Evolutionary conservation across 2,329 filamentous ascomycete genomes (phyloP), one percentile per base, ranked within the genome.

Genomic region (Sclerotinia subarctica): DNA sequence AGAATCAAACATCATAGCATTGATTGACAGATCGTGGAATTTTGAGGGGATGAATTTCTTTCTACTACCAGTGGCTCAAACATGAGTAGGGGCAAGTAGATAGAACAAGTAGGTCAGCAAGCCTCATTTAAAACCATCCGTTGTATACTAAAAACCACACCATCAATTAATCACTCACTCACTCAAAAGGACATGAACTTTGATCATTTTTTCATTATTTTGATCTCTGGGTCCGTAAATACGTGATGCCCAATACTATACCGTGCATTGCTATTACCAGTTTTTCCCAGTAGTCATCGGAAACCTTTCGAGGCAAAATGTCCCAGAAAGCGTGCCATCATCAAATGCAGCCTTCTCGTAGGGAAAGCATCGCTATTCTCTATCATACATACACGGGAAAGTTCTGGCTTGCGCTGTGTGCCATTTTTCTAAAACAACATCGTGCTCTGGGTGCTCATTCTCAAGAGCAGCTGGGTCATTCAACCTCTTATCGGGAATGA

Each of bases 191-290:
- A 57, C 21, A 38, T 29, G 19, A 52, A 24, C 29, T 35, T 51
- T 59, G 53, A 58, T 59, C 32, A 26, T 66, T 66, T 62, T 49
- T 59, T 59, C 32, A 59, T 66, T 60, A 51, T 60, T 49, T 59
- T 59, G 53, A n/a, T 42, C 7, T 10, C 13, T 66, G 64, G 64
- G 64, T 60, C 64, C 44, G 64, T 66, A 44, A 51, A 49, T 51
- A 66, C 64, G 64, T 66, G 64, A 66, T 60, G 64, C 64, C 64
- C 53, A 49, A 49, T 47, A 38, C 60, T 64, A 60, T 66, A 24
- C 64, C 53, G 51, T 60, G 64, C 64, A 60, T 26, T 19, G 63
- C 53, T 49, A 26, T n/a, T 59, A 44, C 47, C 56, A 62, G 56
- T 26, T 62, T 46, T 63, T 29, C 38, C 49, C 52, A 56, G 35